Conservation (phyloP, 257 asterid species). For the Gentiana dahurica region DNA sequence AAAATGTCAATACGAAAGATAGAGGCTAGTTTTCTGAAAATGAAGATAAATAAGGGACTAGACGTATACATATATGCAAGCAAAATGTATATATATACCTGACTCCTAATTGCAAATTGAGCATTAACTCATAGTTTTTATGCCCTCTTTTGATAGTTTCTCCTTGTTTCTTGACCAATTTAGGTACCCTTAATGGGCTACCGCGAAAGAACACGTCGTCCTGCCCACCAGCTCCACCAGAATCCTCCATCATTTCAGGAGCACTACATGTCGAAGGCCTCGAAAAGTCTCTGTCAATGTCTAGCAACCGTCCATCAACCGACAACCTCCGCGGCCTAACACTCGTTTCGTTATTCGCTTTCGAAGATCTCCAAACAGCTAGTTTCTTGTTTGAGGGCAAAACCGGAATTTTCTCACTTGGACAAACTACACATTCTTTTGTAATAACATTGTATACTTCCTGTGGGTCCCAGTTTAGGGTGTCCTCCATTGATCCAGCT, state of each 20-base stretch:
- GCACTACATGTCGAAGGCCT: conserved; percentile 33
- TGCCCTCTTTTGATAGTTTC: conserved; percentile 29
- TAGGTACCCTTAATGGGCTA: conserved; percentile 26
- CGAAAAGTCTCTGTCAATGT: conserved; percentile 46
- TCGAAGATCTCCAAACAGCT: conserved; percentile 55
- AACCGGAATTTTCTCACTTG: conserved; percentile 47
- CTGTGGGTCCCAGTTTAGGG: conserved; percentile 73
- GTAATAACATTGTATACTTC: conserved; percentile 43
- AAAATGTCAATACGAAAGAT: no score
- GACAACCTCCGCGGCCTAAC: conserved; percentile 55
- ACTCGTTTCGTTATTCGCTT: conserved; percentile 18
- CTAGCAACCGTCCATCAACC: conserved; percentile 66
- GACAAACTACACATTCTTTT: conserved; percentile 49
- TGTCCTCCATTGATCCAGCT: conserved; percentile 44
- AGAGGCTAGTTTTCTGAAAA: no score
- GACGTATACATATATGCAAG: no score
- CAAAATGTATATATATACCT: conserved; percentile 10
- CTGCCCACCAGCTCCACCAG: not conserved
- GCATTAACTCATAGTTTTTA: conserved; percentile 32
- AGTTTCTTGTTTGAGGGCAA: conserved; percentile 87
- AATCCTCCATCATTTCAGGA: conserved; percentile 8
- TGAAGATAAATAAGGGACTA: no score
- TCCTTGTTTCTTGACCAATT: conserved; percentile 28
- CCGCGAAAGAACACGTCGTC: conserved; percentile 13
- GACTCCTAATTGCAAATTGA: conserved; percentile 31